Evolutionary conservation across 306 rosid genomes (phyloP), one percentile per base, ranked within the genome.

Genomic region (Spatholobus suberectus): DNA sequence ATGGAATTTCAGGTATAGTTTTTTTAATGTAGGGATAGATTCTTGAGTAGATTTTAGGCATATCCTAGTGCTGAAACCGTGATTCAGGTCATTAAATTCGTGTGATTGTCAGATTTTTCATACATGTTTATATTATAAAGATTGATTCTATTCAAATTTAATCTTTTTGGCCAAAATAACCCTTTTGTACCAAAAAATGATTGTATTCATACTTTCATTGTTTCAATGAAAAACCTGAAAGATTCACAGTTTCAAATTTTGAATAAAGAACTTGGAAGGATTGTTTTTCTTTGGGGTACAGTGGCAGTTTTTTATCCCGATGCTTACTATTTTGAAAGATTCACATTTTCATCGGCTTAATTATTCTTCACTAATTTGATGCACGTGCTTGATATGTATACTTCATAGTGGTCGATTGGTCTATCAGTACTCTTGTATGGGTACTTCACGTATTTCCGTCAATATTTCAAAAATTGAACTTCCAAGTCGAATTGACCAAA

Each of bases 1-100:
- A 79, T 82, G 86, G 90, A 85, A 71, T 41, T 82, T 63, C 83
- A 86, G 89, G 34, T 81, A 70, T 77, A 67, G 86, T 77, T 51
- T 76, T 67, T 62, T 77, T 70, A n/a, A 40, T 43, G 78, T 27
- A 58, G 76, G 79, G 82, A 75, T 37, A 75, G 74, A 73, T 79
- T 78, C 46, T 74, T 54, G 40, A 73, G 62, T 68, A 73, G 57
- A 17, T 69, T 62, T 62, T 74, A 43, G 82, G 34, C 44, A 63
- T 72, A 82, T 41, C 75, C 71, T 61, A 32, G 41, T 82, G 65
- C 55, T 82, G 73, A 72, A 82, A 81, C 61, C 32, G 6, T 76
- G 73, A 8, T 79, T 76, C 55, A 40, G 81, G 81, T 76, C 75
- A 73, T 32, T 73, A 52, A 35, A 23, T 81, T 58, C 37, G 51